A percentile compares a stretch with the other conserved stretches of the same genome.
Conservation (phyloP, 768 basidiomycete species). For the Amanita molliuscula region DNA sequence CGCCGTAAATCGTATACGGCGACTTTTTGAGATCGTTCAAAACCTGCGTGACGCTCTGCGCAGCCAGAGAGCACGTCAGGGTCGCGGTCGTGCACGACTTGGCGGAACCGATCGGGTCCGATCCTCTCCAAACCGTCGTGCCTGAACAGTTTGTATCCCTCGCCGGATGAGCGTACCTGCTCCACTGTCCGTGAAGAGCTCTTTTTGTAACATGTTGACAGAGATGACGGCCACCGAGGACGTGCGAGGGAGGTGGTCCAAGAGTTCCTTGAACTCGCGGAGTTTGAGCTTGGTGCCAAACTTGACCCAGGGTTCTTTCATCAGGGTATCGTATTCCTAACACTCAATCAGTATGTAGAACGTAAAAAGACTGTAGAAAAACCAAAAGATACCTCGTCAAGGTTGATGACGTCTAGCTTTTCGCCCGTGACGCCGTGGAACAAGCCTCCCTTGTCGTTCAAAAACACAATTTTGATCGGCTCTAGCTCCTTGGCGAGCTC, state of each 20-base stretch:
- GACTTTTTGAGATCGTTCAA: slow-evolving; percentile 72
- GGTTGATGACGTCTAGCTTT: slow-evolving; percentile 92
- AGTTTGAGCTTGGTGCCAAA: slow-evolving; percentile 98
- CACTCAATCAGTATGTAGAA: not conserved
- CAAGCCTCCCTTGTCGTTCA: slow-evolving; percentile 97
- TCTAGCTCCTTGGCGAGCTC: slow-evolving; percentile 97
- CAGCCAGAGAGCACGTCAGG: slow-evolving; percentile 79
- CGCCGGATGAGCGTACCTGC: slow-evolving; percentile 97
- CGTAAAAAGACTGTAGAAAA: not conserved
- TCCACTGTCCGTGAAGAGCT: slow-evolving; percentile 96
- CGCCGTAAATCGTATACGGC: slow-evolving; percentile 94
- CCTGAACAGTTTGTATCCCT: slow-evolving; percentile 97
- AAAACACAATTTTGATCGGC: slow-evolving; percentile 96
- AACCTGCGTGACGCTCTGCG: slow-evolving; percentile 79
- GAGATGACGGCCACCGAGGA: slow-evolving; percentile 99
- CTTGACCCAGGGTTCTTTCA: slow-evolving; percentile 99
- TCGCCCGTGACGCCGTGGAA: slow-evolving; percentile 97
- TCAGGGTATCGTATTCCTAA: slow-evolving; percentile 89
- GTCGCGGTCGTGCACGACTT: slow-evolving; percentile 92
- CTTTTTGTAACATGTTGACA: slow-evolving; percentile 85
- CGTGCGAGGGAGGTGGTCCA: slow-evolving; percentile 95
- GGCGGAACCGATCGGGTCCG: slow-evolving; percentile 89
- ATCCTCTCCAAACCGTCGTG: slow-evolving; percentile 71
- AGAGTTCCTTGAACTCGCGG: slow-evolving; percentile 97
- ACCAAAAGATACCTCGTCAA: slow-evolving; percentile 68